Percentiles rank a stretch among this genome's conserved stretches.
Evolutionary conservation across 208 protist species (phyloP).

Genomic region (Crithidia expoeki): DNA sequence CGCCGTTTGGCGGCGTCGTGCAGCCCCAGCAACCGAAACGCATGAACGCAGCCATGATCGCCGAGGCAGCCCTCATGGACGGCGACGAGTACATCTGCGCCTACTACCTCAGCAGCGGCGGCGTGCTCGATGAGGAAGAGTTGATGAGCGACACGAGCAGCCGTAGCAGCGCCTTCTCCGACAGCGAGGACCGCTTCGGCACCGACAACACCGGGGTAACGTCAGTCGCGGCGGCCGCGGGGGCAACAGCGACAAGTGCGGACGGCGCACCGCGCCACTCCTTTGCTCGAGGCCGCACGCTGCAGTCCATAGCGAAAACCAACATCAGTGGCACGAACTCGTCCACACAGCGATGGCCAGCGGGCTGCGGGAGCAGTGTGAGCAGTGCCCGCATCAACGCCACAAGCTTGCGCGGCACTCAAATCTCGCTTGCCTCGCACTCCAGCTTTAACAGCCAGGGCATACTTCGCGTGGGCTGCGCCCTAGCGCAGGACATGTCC

Average conservation of each 20-base stretch:
- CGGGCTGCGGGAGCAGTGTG: background rate
- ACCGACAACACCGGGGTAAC: background rate
- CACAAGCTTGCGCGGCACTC: conserved; percentile 2
- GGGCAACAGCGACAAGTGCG: background rate
- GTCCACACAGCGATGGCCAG: conserved; percentile 6
- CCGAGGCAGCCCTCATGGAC: conserved; percentile 27
- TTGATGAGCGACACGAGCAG: conserved; percentile 18
- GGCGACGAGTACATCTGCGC: conserved; percentile 43
- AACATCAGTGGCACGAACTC: conserved; percentile 1
- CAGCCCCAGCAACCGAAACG: conserved; percentile 6
- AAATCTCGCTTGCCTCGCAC: conserved; percentile 13
- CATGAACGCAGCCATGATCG: conserved; percentile 7
- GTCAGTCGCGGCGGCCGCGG: background rate
- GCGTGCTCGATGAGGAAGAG: conserved; percentile 20
- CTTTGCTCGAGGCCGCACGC: background rate
- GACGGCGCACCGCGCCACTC: background rate
- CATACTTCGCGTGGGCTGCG: background rate
- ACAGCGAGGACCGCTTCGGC: conserved; percentile 10
- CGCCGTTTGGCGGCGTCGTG: background rate
- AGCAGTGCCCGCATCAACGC: background rate
- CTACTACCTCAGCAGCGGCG: conserved; percentile 38
- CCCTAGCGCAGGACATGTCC: conserved; percentile 27
- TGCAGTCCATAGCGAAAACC: background rate
- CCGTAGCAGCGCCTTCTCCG: conserved; percentile 28
- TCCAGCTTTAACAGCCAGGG: conserved; percentile 2